Base-by-base conservation (phyloP, 768 basidiomycete genomes). In the Gymnopilus junonius region DNA sequence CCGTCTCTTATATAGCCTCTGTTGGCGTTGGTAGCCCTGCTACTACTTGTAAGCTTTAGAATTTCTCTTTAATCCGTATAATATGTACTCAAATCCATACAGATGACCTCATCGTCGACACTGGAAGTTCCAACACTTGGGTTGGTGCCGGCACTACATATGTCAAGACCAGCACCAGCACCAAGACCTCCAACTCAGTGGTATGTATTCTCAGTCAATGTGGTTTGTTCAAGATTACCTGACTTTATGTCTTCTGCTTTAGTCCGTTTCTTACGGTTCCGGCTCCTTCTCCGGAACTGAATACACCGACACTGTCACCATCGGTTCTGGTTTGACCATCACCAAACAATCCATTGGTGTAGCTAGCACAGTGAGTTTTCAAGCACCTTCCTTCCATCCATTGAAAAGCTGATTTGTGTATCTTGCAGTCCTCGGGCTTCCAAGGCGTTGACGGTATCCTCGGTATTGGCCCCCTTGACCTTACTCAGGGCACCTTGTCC, bases 61-160 rank as follows among this genome's bases (percentile, higher is more conserved):
- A 34, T n/a, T n/a, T 14, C 3, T 31, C 27, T 31, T 21, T 15
- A 6, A 15, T 20, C 14, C 10, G 8, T 23, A 31, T 23, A 31
- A 6, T 27, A n/a, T 12, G 14, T 29, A 32, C 25, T 60, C 11
- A 55, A 32, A 34, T 42, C n/a, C 48, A 15, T 50, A 39, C 62
- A 89, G 87, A 85, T 70, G 51, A 70, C 4, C 79, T 91, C 54
- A 69, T 90, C 57, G 75, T 90, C 57, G 88, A 89, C 69, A 88
- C 88, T 5, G 87, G 86, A 72, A 88, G 87, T 73, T 88, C 89
- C n/a, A 90, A 89, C 76, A 90, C 88, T 23, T 91, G 89, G 88
- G 77, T 91, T 45, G 88, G 89, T 20, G 87, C 89, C 31, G 65
- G 29, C 12, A 75, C 68, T 17, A 8, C 72, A 0, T 91, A 87